Conservation (phyloP, 352 stramenopile species). For the Hyaloperonospora brassicae region DNA sequence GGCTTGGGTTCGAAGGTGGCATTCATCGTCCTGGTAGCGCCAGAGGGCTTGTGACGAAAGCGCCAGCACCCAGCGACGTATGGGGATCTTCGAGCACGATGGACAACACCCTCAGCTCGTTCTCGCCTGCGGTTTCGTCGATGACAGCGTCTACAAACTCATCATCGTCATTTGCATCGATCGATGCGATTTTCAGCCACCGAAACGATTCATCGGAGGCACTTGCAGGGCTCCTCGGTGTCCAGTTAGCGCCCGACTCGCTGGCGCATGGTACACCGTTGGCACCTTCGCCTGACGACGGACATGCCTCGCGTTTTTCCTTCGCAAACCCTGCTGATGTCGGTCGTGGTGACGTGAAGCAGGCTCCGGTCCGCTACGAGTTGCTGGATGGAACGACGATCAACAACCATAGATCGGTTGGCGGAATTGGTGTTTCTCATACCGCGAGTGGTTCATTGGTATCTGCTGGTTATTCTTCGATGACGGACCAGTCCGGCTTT, state of each 20-base stretch:
- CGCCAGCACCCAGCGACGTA: slow-evolving; percentile 7
- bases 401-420: slow-evolving; percentile 24
- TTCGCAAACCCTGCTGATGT: slow-evolving; percentile 56
- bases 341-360: slow-evolving; percentile 8
- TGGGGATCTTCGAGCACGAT: slow-evolving; percentile 26
- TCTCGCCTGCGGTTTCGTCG: slow-evolving; percentile 11
- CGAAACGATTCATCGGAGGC: slow-evolving; percentile 66
- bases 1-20: slow-evolving; percentile 59
- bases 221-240: slow-evolving; percentile 53
- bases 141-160: slow-evolving; percentile 15
- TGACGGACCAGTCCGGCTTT: slow-evolving; percentile 31
- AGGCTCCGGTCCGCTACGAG: slow-evolving; percentile 19
- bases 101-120: slow-evolving; percentile 12
- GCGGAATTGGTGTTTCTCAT: slow-evolving; percentile 17
- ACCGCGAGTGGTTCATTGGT: slow-evolving; percentile 7
- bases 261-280: slow-evolving; percentile 31
- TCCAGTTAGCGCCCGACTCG: slow-evolving; percentile 44
- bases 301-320: slow-evolving; percentile 65
- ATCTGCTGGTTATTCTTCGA: slow-evolving; percentile 27
- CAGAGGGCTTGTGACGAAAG: slow-evolving; percentile 15
- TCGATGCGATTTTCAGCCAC: slow-evolving; percentile 78
- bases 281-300: slow-evolving; percentile 27
- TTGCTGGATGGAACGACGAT: slow-evolving; percentile 28
- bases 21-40: slow-evolving; percentile 35
- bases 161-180: slow-evolving; percentile 67